phyloP scores from a whole-genome alignment of 768 basidiomycete genomes.

The Mycena capillaripes region DNA sequence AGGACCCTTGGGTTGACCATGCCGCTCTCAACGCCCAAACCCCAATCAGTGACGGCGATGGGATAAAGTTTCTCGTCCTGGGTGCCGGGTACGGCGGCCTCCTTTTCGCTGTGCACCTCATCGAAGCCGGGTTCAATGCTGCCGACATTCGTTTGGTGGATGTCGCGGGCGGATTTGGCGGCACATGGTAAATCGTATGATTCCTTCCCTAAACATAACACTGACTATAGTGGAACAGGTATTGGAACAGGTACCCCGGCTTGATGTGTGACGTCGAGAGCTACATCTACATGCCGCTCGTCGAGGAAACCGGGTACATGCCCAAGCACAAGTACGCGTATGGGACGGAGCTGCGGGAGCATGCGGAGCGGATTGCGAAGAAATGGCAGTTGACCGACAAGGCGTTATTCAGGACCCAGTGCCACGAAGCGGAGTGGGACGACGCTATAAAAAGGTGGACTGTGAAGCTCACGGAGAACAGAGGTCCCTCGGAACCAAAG shows the following conservation, averaged over 20 bases:
- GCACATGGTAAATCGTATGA: no score
- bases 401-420: conserved; percentile 25
- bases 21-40: conserved; percentile 16
- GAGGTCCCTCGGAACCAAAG: conserved; percentile 6
- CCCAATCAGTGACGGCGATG: conserved; percentile 10
- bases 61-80: conserved; percentile 20
- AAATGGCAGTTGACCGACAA: conserved; percentile 33
- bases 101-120: conserved; percentile 16
- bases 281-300: conserved; percentile 38
- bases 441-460: conserved; percentile 11
- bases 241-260: conserved; percentile 39
- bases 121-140: conserved; percentile 28
- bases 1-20: conserved; percentile 33
- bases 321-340: conserved; percentile 35
- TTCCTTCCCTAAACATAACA: no score
- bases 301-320: conserved; percentile 38
- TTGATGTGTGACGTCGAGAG: conserved; percentile 38
- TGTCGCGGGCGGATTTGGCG: conserved; percentile 34
- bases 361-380: conserved; percentile 36
- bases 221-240: no score
- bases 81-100: conserved; percentile 29
- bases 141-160: conserved; percentile 32
- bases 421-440: conserved; percentile 8
- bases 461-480: conserved; percentile 1
- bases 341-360: conserved; percentile 29